Percentiles rank a stretch among this genome's conserved stretches.
phyloP scores from a whole-genome alignment of 306 rosid species.

The Cyamopsis tetragonoloba region DNA sequence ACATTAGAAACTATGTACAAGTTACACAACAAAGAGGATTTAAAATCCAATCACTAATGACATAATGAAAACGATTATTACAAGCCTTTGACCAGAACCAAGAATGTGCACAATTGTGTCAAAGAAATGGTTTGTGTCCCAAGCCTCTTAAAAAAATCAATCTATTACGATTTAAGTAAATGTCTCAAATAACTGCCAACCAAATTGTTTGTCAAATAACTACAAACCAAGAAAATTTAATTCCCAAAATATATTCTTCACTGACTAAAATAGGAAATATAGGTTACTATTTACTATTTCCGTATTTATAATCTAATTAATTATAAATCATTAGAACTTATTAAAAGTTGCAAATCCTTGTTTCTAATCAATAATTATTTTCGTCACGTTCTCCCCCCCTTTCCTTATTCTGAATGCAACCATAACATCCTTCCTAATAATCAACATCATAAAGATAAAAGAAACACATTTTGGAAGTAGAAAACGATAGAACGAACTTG shows the following conservation, averaged over 20 bases:
- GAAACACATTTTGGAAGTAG: neutral
- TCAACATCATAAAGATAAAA: neutral
- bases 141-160: no score
- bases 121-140: no score
- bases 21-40: no score
- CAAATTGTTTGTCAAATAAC: no score
- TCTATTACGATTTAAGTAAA: no score
- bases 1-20: no score
- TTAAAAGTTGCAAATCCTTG: neutral
- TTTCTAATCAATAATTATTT: neutral
- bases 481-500: conserved; percentile 16
- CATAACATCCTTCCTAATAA: conserved; percentile 25
- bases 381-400: neutral
- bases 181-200: no score
- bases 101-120: no score
- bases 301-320: neutral
- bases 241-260: neutral
- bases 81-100: no score
- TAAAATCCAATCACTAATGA: no score
- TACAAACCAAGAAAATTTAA: conserved; percentile 19
- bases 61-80: no score
- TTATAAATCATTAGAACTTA: neutral
- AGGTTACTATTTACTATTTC: neutral
- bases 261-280: neutral
- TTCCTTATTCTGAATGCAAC: conserved; percentile 23